Base-by-base conservation (phyloP, 805 yeast species). In the Candida coquimbonensis region DNA sequence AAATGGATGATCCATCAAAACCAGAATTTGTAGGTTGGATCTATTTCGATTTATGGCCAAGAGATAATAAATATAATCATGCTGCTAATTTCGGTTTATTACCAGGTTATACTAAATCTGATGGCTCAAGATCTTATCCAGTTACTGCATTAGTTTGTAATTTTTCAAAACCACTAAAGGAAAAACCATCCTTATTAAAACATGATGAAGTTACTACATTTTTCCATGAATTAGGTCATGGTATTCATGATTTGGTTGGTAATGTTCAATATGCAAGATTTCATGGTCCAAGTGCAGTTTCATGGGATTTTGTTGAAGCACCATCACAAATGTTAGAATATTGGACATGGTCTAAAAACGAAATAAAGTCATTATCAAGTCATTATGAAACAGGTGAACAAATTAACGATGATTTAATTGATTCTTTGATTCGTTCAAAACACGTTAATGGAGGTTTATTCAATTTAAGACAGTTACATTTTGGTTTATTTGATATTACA, bases 191-290 rank as follows among this genome's bases (percentile, higher is more conserved):
- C 1, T 69, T 87, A 53, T 73, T 87, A 56, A 81, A 82, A 56
- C 95, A 87, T 61, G 71, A 70, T 51, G 95, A 87, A 61, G 87
- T 87, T 12, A 80, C 80, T 21, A 87, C 95, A 0, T 83, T 87
- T 54, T 87, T 87, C 80, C 96, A 87, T 60, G 96, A 87, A 64
- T 72, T 87, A 52, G 96, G 96, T 25, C 96, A 87, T 59, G 96
- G 95, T 46, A 83, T 87, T 47, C 96, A 87, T 64, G 83, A 80
- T 53, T 65, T 86, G 40, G 72, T 87, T 45, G 86, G 90, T 11
- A 69, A 74, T 49, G 82, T 90, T 26, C 69, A 68, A 47, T 80
- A 75, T 53, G 72, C 83, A 2, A 72, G 82, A 50, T 87, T 86
- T 65, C 83, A 79, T 58, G 95, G 95, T 21, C 69, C 72, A 19